Evolutionary conservation across 148 eudicot genomes (phyloP).

Genomic region (Rhododendron ovatum): DNA sequence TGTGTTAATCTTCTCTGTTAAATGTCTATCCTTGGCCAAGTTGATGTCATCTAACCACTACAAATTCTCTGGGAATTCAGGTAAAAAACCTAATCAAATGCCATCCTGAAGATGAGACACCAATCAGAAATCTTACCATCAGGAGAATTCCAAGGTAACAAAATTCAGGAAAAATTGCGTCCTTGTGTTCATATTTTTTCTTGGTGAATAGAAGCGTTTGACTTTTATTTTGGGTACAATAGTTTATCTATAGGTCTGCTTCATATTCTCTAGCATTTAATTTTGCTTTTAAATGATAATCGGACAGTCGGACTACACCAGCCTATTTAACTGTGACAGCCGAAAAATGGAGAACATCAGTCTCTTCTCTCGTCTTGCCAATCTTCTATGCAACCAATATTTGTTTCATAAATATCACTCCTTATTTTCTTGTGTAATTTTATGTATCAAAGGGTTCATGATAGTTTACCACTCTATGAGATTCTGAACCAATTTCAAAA

Average conservation of each 20-base stretch:
- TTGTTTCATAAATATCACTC: neutral
- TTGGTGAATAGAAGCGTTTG: neutral
- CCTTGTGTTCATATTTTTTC: neutral
- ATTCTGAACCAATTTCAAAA: slow-evolving; percentile 65
- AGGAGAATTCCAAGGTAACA: slow-evolving; percentile 61
- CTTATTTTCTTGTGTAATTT: neutral
- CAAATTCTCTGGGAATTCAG: slow-evolving; percentile 21
- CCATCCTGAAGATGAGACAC: slow-evolving; percentile 60
- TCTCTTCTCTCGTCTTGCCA: neutral
- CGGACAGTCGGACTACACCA: neutral
- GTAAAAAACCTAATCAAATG: slow-evolving; percentile 61
- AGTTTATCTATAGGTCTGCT: neutral
- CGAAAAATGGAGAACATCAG: neutral
- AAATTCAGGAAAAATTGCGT: neutral
- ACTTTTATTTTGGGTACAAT: neutral
- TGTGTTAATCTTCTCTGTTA: neutral
- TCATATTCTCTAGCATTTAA: neutral
- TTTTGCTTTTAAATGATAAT: neutral
- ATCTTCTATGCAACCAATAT: neutral
- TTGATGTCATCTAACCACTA: neutral
- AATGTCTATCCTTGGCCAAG: neutral
- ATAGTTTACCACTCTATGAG: slow-evolving; percentile 58
- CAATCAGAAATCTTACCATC: slow-evolving; percentile 57
- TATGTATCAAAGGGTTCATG: slow-evolving; percentile 44
- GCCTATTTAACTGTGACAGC: neutral